Conservation (phyloP, 2,329 filamentous ascomycete species). For the Alternaria longipes region DNA sequence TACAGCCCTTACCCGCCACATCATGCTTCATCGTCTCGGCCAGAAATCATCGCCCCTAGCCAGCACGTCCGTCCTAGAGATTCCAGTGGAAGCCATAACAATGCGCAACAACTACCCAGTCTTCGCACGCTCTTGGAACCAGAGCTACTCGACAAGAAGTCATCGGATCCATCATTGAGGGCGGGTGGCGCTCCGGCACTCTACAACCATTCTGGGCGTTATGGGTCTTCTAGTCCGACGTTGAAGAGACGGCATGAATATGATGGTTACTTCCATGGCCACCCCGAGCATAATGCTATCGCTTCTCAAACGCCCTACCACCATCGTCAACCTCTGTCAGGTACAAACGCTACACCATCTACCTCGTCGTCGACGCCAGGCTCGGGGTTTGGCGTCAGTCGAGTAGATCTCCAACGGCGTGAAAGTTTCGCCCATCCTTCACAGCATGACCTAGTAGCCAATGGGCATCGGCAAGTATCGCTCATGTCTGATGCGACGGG, state of each 20-base stretch:
- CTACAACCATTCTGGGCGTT: conserved; percentile 33
- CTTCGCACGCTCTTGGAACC: conserved; percentile 51
- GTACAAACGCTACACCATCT: conserved; percentile 32
- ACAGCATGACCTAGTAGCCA: conserved; percentile 33
- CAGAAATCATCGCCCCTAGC: conserved; percentile 34
- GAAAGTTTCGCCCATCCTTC: conserved; percentile 33
- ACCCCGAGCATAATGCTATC: conserved; percentile 39
- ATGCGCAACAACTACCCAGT: conserved; percentile 49
- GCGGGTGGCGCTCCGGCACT: conserved; percentile 29
- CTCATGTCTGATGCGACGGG: conserved; percentile 36
- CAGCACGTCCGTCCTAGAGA: conserved; percentile 41
- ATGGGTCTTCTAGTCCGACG: conserved; percentile 45
- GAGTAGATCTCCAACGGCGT: conserved; percentile 35
- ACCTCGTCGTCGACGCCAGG: conserved; percentile 35
- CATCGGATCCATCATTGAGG: conserved; percentile 36
- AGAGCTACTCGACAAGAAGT: conserved; percentile 46
- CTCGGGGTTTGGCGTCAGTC: conserved; percentile 31
- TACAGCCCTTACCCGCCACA: conserved; percentile 42
- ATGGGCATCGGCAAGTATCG: conserved; percentile 35
- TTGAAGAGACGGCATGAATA: conserved; percentile 50
- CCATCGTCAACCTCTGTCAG: conserved; percentile 36
- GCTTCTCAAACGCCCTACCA: conserved; percentile 40
- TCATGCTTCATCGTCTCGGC: conserved; percentile 37
- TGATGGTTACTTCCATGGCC: conserved; percentile 41
- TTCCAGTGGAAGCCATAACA: conserved; percentile 35